Evolutionary conservation across 192 early-diverging fungal species (phyloP), one percentile per base, ranked within the genome.

Genomic region (Umbelopsis sp.): DNA sequence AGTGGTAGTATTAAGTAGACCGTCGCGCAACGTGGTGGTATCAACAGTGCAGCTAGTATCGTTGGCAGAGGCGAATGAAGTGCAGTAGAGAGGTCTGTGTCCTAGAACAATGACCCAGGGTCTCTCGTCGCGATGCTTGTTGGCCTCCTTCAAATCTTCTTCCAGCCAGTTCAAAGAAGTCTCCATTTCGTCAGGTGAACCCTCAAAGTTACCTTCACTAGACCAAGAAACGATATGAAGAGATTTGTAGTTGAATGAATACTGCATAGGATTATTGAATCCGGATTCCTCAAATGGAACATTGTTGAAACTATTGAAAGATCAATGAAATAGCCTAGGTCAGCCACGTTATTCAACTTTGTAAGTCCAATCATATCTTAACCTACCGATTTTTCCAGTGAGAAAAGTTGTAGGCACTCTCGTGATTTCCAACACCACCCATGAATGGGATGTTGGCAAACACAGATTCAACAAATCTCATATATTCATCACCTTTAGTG

Each of bases 351-450:
- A 6, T 41, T 6, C 37, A 41, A 41, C 37, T 6, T 41, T 41
- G 37, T 6, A 4, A 41, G 27, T 41, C 37, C 5, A 41, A 10
- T 41, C 10, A 9, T 9, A 0, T 27, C 25, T 22, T 7, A 18
- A 22, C 22, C 67, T 72, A 72, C 71, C 76, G 58, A 46, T 78
- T 78, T 44, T 74, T 70, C 49, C 72, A 78, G 49, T 78, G 76
- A 11, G 68, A 53, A 25, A 70, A 78, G 47, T 78, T 78, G 46
- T 78, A 78, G 10, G 64, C 65, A 50, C 46, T 50, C 41, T 78
- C 76, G 41, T 78, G 76, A 27, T 78, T 78, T n/a, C 76, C 76
- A 22, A 71, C 66, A 16, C 25, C 64, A 50, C 76, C 76, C 64
- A 78, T 48, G 49, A 66, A 78, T 44, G 76, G 76, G 0, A 78